Evolutionary conservation across 116 monocot genomes (phyloP), one percentile per base, ranked within the genome.

Genomic region (Thalassia testudinum): DNA sequence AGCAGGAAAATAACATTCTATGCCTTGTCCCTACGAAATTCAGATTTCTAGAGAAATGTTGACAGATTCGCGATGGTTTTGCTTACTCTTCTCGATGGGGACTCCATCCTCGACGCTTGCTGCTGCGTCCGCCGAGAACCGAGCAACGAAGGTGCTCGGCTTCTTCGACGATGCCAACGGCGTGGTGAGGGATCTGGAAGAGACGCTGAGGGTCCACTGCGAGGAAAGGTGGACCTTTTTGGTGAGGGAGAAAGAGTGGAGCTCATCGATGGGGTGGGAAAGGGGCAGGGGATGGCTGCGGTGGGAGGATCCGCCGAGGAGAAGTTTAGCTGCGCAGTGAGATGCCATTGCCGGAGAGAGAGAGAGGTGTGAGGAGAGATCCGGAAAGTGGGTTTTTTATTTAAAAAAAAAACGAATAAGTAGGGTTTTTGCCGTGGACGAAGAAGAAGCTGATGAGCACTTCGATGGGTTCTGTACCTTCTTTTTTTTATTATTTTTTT

Each of bases 51-150:
- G 26, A 48, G 23, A 27, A 59, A 48, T 37, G 1, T 14, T 16
- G 23, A 43, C 30, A 18, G 1, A 22, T 16, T 19, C 6, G 12
- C 10, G 15, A 37, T 50, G 49, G 4, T 17, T 0, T 3, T 44
- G 49, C 49, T 5, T 45, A 61, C 61, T 49, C 20, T 61, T 61
- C 61, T 61, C 50, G 50, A 61, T 61, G 22, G 61, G 61, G 10
- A 50, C 6, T 4, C n/a, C 48, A 24, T 61, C 59, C 2, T n/a
- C n/a, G n/a, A 19, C 16, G 26, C 26, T 37, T 14, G 16, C 20
- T 15, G 50, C 0, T 0, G 22, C 37, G 24, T 61, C 61, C 23
- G 49, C 7, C 1, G 61, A 50, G 48, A 22, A 49, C 4, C 50
- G 30, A 24, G 23, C 20, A n/a, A 47, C 29, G 25, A 50, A 43